Percentiles rank a stretch among this genome's conserved stretches.
Conservation (phyloP, 495 filamentous ascomycete genomes). For the Penicillium lividum region DNA sequence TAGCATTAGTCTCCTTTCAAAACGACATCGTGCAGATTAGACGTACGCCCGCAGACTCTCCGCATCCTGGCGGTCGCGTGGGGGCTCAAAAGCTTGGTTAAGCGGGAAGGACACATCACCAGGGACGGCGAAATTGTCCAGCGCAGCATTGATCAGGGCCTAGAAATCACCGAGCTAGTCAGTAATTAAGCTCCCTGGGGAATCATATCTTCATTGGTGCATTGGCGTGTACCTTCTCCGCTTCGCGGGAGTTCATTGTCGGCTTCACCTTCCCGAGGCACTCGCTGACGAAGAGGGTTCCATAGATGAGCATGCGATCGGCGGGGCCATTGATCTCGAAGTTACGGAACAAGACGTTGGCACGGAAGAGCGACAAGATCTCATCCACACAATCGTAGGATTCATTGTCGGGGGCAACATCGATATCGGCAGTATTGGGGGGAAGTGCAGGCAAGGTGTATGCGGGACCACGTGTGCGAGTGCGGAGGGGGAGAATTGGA, state of each 20-base stretch:
- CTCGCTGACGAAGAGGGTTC: slow-evolving; percentile 90
- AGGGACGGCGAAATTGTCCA: slow-evolving; percentile 93
- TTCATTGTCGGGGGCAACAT: slow-evolving; percentile 79
- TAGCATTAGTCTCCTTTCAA: neutral
- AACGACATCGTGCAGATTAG: neutral
- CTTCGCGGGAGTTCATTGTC: slow-evolving; percentile 58
- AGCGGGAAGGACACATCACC: slow-evolving; percentile 93
- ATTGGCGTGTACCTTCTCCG: slow-evolving; percentile 53
- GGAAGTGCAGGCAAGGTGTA: slow-evolving; percentile 78
- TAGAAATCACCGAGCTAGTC: slow-evolving; percentile 23
- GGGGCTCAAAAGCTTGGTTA: slow-evolving; percentile 83
- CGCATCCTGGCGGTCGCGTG: slow-evolving; percentile 81
- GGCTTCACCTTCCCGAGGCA: slow-evolving; percentile 83
- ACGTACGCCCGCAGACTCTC: slow-evolving; percentile 76
- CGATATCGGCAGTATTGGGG: slow-evolving; percentile 63
- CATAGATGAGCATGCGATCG: slow-evolving; percentile 93
- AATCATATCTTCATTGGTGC: neutral
- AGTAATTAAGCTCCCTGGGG: neutral
- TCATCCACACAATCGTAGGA: slow-evolving; percentile 96
- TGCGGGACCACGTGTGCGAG: slow-evolving; percentile 86
- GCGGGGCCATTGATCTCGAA: slow-evolving; percentile 98
- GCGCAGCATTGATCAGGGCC: slow-evolving; percentile 68
- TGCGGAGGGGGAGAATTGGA: slow-evolving; percentile 90
- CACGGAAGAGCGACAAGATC: slow-evolving; percentile 87
- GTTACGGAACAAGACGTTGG: slow-evolving; percentile 98